Percentiles rank a stretch among this genome's conserved stretches.
phyloP scores from a whole-genome alignment of 2,329 filamentous ascomycete species.

The Coniochaeta sp. region DNA sequence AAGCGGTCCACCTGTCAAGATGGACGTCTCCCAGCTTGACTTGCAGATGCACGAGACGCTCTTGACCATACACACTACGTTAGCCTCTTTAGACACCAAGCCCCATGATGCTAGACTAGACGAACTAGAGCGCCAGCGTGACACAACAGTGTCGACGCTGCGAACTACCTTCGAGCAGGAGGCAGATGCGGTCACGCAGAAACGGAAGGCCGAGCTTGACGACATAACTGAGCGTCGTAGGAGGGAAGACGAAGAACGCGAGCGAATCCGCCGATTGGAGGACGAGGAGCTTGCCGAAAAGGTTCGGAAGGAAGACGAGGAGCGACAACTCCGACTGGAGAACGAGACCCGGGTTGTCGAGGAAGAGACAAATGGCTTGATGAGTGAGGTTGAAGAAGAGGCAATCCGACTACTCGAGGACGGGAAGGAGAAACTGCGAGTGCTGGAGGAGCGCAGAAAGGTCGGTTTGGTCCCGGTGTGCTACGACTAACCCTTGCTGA shows the following conservation, averaged over 20 bases:
- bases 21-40: constrained; percentile 31
- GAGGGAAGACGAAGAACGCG: constrained; percentile 34
- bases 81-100: constrained; percentile 24
- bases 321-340: constrained; percentile 20
- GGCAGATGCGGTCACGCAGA: constrained; percentile 19
- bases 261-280: constrained; percentile 25
- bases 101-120: constrained; percentile 29
- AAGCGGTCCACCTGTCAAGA: constrained; percentile 7
- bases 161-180: constrained; percentile 23
- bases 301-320: constrained; percentile 22
- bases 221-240: constrained; percentile 27
- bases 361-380: constrained; percentile 26
- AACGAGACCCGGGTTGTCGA: constrained; percentile 22
- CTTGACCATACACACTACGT: constrained; percentile 28
- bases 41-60: constrained; percentile 35
- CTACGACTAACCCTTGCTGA: too few relatives aligned
- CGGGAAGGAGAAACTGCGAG: constrained; percentile 22
- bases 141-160: constrained; percentile 24
- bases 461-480: too few relatives aligned
- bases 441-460: constrained; percentile 26
- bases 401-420: constrained; percentile 20
- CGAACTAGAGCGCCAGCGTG: constrained; percentile 30
- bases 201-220: constrained; percentile 21
- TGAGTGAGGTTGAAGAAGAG: constrained; percentile 25
- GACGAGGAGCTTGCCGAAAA: constrained; percentile 26